Conservation (phyloP, 1,139 yeast genomes). For the Saccharomyces pastorianus region DNA sequence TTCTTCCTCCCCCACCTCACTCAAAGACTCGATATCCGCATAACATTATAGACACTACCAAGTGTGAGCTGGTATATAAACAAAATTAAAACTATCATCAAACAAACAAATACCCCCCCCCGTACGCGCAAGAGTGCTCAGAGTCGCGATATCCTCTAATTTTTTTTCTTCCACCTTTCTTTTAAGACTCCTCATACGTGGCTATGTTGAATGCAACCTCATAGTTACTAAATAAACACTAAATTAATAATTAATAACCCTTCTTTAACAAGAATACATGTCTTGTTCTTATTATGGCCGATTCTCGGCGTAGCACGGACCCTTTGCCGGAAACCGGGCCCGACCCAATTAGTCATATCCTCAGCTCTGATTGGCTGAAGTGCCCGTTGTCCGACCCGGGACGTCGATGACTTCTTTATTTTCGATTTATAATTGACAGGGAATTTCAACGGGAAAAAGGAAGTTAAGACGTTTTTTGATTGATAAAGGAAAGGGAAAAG, state of each 20-base stretch:
- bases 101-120: neutral
- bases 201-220: neutral
- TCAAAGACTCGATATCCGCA: neutral
- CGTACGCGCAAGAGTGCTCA: neutral
- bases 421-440: neutral
- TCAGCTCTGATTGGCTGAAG: neutral
- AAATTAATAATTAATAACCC: neutral
- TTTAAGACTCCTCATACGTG: neutral
- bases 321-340: neutral
- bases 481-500: neutral
- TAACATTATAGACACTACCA: neutral
- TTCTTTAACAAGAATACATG: neutral
- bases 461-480: neutral
- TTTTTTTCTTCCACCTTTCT: neutral
- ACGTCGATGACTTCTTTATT: neutral
- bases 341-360: neutral
- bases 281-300: neutral
- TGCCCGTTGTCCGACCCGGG: neutral
- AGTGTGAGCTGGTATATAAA: neutral
- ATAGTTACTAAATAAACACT: neutral
- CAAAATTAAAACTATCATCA: neutral
- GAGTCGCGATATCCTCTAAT: neutral
- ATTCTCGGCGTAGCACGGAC: neutral
- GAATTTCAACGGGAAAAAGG: neutral
- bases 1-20: neutral